These are phyloP conservation scores for Ophiostoma ulmi DNA, from an alignment of 2,329 filamentous ascomycete genomes.

Conservation along the genomic window DNA sequence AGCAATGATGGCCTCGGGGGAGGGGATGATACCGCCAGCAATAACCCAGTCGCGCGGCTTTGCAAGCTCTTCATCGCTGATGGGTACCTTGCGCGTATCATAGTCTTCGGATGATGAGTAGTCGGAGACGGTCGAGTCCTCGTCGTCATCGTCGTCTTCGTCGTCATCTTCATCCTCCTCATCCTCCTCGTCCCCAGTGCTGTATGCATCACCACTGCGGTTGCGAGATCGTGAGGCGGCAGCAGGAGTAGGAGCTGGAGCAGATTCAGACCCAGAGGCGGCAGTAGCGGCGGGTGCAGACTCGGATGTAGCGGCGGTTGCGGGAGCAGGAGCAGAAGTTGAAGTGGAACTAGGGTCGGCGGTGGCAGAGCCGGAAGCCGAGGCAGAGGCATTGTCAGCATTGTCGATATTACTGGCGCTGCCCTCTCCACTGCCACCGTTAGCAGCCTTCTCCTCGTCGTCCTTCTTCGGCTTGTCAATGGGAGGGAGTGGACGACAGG, in stretches of 20 bases:
- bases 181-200: neutral
- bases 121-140: constrained; percentile 39
- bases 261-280: neutral
- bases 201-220: constrained; percentile 32
- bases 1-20: constrained; percentile 78
- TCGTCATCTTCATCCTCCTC: constrained; percentile 5
- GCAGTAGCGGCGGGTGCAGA: neutral
- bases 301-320: too few species aligned
- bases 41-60: constrained; percentile 42
- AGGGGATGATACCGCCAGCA: constrained; percentile 74
- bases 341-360: neutral
- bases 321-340: neutral
- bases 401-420: constrained; percentile 19
- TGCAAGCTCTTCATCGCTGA: constrained; percentile 47
- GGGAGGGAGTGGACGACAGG: constrained; percentile 44
- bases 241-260: constrained; percentile 7
- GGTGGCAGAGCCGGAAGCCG: neutral
- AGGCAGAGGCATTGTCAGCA: neutral
- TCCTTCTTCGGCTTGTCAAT: constrained; percentile 1
- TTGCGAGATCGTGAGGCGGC: constrained; percentile 12
- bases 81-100: constrained; percentile 48
- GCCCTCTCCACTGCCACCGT: neutral
- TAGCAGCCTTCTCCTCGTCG: neutral
- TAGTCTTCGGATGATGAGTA: constrained; percentile 31
- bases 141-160: constrained; percentile 32